phyloP scores from a whole-genome alignment of 768 basidiomycete species.

The Botryobasidium botryosum region DNA sequence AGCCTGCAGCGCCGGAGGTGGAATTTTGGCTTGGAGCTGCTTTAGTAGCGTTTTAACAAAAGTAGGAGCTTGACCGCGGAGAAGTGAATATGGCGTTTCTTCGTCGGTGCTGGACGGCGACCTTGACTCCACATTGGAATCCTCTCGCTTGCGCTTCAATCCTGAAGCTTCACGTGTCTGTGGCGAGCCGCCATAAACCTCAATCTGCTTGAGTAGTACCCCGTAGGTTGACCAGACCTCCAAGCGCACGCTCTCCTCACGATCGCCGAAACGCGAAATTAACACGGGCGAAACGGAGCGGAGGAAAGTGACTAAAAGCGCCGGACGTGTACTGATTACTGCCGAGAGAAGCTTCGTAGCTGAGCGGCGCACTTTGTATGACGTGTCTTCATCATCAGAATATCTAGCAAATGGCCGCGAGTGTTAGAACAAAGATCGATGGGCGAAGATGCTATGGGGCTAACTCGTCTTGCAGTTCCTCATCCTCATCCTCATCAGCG shows the following conservation, averaged over 20 bases:
- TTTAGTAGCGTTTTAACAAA: conserved; percentile 68
- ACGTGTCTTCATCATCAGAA: conserved; percentile 95
- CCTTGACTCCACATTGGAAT: conserved; percentile 55
- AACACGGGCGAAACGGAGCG: conserved; percentile 73
- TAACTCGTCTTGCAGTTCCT: conserved; percentile 67
- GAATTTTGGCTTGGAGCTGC: conserved; percentile 75
- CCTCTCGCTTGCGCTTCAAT: conserved; percentile 56
- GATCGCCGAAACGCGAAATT: conserved; percentile 82
- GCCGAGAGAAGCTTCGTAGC: conserved; percentile 80
- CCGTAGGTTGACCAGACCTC: conserved; percentile 86
- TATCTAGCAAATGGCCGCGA: conserved; percentile 34
- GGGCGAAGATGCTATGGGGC: conserved; percentile 17
- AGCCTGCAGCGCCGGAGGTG: conserved; percentile 62
- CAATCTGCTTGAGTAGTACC: conserved; percentile 67
- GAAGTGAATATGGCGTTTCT: conserved; percentile 53
- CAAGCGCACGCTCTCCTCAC: conserved; percentile 85
- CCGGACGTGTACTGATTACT: conserved; percentile 78
- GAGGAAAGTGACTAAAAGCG: conserved; percentile 63
- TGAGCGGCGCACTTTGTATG: conserved; percentile 90
- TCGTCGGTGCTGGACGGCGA: too few species aligned
- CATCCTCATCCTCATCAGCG: conserved; percentile 44
- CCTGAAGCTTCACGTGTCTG: conserved; percentile 35
- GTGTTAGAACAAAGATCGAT: conserved; percentile 9
- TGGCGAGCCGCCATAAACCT: conserved; percentile 51
- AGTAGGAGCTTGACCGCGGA: conserved; percentile 58